phyloP scores from a whole-genome alignment of 1,284 basidiomycete species.

The Leccinum fallax region DNA sequence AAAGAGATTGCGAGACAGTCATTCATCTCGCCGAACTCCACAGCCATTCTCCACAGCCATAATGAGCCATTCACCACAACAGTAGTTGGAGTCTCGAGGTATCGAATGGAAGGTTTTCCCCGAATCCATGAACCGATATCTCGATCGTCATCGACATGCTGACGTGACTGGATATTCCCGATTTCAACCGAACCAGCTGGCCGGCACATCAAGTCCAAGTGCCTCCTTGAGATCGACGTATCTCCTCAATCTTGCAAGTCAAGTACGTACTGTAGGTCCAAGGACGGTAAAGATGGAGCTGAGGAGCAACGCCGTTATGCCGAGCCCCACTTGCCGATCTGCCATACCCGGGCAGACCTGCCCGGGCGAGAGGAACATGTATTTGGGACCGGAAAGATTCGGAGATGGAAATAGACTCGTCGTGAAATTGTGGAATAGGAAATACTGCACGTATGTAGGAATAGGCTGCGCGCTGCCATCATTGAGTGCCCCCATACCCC shows the following conservation, averaged over 20 bases:
- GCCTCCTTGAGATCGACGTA: not conserved
- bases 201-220: not conserved
- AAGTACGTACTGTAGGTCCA: not conserved
- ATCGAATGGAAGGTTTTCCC: not conserved
- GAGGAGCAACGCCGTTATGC: constrained; percentile 8
- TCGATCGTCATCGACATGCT: not conserved
- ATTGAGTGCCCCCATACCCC: not conserved
- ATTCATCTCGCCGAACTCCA: not conserved
- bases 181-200: not conserved
- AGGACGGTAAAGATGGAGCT: not conserved
- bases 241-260: not conserved
- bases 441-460: not conserved
- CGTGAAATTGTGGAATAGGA: not conserved
- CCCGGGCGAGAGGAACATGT: constrained; percentile 1
- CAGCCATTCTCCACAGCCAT: not conserved
- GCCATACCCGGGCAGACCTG: constrained; percentile 16
- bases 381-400: constrained; percentile 5
- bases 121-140: not conserved
- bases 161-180: not conserved
- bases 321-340: constrained; percentile 4
- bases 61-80: not conserved
- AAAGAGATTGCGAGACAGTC: not conserved
- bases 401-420: not conserved
- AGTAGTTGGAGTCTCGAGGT: not conserved
- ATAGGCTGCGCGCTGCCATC: not conserved